Base-by-base conservation (phyloP, 2,329 filamentous ascomycete species). In the Nemania bipapillata region DNA sequence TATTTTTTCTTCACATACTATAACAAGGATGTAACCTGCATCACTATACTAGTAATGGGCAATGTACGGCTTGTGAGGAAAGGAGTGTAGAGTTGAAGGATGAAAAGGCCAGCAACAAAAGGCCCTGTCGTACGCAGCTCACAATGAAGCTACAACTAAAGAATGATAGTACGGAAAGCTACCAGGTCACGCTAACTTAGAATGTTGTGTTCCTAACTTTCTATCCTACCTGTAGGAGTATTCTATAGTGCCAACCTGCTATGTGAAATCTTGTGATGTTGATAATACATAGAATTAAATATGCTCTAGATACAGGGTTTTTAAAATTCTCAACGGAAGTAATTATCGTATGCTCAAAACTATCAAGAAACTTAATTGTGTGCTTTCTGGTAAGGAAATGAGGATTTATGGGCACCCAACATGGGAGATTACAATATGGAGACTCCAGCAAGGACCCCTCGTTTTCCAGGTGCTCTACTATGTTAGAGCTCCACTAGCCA, bases 361-460 rank as follows among this genome's bases (percentile, higher is more conserved):
- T 32, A 32, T 32, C 9, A 9, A 32, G 30, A 32, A 9, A 32
- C 4, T 32, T 9, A 32, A 15, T 11, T 24, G 20, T 50, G 15
- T 7, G 20, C 24, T 15, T 24, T 28, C 24, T 11, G 20, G 8
- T 26, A n/a, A 53, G 32, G 57, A 65, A 65, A 65, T 53, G 63
- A 61, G 35, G 28, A n/a, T 55, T 52, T 61, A 53, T 52, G 32
- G 47, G 32, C 49, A 24, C 32, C 40, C 52, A 64, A 55, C 24
- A 35, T 58, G 66, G 66, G 66, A 69, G 59, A 69, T 69, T 69
- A 56, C 61, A 65, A 68, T 52, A 68, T 55, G 65, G 65, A 40
- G 61, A 68, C 56, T 2, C 40, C 54, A 42, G 30, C 64, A 57
- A 57, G 32, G 52, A 63, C 32, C 63, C 57, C 42, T 63, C 56